Evolutionary conservation across 2,329 filamentous ascomycete species (phyloP).

Genomic region (Diplodia seriata): DNA sequence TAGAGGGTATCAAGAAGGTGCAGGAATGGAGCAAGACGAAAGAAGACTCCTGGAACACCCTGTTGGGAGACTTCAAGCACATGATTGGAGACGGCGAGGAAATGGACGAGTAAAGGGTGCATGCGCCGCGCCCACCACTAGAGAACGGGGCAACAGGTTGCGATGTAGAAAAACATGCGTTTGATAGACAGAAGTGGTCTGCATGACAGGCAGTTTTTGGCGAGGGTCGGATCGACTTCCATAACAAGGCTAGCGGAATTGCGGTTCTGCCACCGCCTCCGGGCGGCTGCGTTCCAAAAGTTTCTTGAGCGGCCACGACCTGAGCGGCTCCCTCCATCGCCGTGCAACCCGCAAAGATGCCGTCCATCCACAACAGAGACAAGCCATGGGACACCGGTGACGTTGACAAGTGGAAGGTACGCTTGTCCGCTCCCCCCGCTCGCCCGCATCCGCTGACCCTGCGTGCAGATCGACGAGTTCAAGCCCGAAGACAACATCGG

Average conservation of each 20-base stretch:
- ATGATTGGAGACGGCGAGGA: conserved; percentile 24
- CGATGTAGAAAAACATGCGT: no score
- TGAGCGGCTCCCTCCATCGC: conserved; percentile 1
- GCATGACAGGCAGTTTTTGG: neutral
- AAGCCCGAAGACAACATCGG: conserved; percentile 82
- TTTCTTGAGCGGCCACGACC: conserved; percentile 24
- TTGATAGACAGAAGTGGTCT: no score
- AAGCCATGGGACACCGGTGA: conserved; percentile 95
- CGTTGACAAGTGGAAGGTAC: conserved; percentile 92
- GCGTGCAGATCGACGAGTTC: conserved; percentile 74
- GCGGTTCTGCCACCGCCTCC: conserved; percentile 24
- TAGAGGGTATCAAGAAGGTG: conserved; percentile 53
- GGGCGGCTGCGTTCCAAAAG: conserved; percentile 25
- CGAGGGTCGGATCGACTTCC: neutral
- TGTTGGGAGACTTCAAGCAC: conserved; percentile 30
- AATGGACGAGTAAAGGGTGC: conserved; percentile 3
- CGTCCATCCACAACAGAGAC: conserved; percentile 85
- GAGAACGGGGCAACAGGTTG: no score
- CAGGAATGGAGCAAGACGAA: conserved; percentile 36
- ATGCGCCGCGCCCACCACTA: no score
- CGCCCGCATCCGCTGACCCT: conserved; percentile 1
- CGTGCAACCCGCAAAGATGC: conserved; percentile 62
- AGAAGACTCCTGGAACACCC: conserved; percentile 29
- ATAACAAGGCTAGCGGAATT: neutral
- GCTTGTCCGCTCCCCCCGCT: conserved; percentile 18